A percentile compares a stretch with the other conserved stretches of the same genome.
phyloP scores from a whole-genome alignment of 345 rosid genomes.

The Camelina laxa region DNA sequence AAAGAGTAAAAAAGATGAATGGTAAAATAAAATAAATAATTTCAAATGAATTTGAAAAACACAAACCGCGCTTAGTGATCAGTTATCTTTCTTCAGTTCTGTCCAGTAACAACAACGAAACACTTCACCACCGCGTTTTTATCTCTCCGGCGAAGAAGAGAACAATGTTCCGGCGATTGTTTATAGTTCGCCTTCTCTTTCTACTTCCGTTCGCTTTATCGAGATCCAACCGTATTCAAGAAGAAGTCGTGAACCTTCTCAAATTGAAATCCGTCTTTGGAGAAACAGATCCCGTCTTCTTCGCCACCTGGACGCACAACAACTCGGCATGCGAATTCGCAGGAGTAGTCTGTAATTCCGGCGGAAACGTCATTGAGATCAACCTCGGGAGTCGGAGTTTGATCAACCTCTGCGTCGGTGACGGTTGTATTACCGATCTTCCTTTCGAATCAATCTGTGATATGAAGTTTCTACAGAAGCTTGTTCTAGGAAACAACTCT shows the following conservation, averaged over 20 bases:
- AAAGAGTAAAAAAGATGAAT: too few species aligned
- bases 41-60: neutral
- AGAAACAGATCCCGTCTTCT: constrained; percentile 51
- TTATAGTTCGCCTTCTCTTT: constrained; percentile 30
- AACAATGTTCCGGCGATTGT: constrained; percentile 34
- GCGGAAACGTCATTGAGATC: constrained; percentile 60
- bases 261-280: constrained; percentile 53
- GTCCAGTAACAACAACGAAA: neutral
- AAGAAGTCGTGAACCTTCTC: constrained; percentile 51
- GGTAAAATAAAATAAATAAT: too few species aligned
- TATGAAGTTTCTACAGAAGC: constrained; percentile 54
- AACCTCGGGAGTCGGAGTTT: constrained; percentile 54
- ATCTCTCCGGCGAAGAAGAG: constrained; percentile 17
- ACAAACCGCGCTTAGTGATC: neutral
- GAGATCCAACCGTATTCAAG: constrained; percentile 41
- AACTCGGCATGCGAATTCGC: constrained; percentile 51
- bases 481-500: constrained; percentile 58
- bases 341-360: constrained; percentile 60
- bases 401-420: constrained; percentile 36
- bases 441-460: constrained; percentile 65
- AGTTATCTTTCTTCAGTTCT: constrained; percentile 6
- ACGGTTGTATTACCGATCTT: constrained; percentile 26
- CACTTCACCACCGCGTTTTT: neutral
- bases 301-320: constrained; percentile 55
- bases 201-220: constrained; percentile 32